Conservation (phyloP, 768 basidiomycete genomes). For the Boletus rubroflammeus region DNA sequence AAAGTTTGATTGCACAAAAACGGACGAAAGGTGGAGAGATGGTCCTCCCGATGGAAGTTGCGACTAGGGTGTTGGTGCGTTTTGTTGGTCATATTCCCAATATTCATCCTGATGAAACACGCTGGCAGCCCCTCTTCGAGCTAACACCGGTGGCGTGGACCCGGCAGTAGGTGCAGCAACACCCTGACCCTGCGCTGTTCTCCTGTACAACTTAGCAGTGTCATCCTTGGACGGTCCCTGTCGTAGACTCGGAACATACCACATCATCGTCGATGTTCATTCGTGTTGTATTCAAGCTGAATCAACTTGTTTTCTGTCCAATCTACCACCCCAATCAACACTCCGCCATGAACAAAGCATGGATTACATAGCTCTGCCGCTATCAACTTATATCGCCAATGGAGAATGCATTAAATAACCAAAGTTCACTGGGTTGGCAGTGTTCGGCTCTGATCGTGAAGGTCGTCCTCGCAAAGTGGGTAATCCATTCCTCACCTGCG, state of each 20-base stretch:
- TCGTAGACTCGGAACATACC: not conserved
- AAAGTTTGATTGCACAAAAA: constrained; percentile 74
- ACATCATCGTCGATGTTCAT: not conserved
- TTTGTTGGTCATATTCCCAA: not conserved
- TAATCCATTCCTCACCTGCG: not conserved
- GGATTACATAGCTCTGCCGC: not conserved
- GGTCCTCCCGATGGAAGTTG: constrained; percentile 86
- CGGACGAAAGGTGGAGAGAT: constrained; percentile 90
- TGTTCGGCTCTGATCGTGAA: not conserved
- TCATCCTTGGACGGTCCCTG: not conserved
- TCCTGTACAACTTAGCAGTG: not conserved
- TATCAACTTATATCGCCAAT: not conserved
- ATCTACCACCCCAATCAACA: not conserved
- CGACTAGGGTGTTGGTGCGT: constrained; percentile 47
- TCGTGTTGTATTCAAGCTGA: not conserved
- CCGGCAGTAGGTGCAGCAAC: not conserved
- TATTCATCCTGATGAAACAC: not conserved
- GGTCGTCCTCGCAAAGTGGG: not conserved
- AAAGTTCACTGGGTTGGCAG: not conserved
- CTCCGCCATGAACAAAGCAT: not conserved
- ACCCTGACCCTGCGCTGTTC: not conserved
- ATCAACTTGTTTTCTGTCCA: not conserved
- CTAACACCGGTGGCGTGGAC: not conserved
- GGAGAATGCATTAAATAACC: not conserved
- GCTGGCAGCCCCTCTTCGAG: not conserved